These are phyloP conservation scores for Ustulina deusta DNA, from an alignment of 2,329 filamentous ascomycete genomes.

Conservation along the genomic window DNA sequence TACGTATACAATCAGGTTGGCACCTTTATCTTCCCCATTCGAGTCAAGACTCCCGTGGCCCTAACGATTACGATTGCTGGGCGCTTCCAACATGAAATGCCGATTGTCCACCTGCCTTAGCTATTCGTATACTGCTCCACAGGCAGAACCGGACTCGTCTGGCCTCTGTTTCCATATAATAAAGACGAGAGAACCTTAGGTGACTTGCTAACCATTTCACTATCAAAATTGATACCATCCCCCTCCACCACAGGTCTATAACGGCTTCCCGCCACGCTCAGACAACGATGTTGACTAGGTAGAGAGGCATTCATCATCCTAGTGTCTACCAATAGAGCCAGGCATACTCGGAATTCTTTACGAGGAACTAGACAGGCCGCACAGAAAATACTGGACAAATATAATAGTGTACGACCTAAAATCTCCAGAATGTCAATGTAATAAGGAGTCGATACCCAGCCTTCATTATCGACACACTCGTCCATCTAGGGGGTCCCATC, in stretches of 20 bases:
- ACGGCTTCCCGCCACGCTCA: not conserved
- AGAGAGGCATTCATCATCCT: conserved; percentile 5
- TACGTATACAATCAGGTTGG: not conserved
- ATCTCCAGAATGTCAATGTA: not conserved
- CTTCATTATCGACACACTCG: not conserved
- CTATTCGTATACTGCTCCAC: conserved; percentile 1
- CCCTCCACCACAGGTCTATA: not conserved
- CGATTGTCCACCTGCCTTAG: not conserved
- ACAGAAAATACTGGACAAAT: not conserved
- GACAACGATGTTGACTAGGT: not conserved
- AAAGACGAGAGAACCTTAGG: not conserved
- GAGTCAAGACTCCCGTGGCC: conserved; percentile 6
- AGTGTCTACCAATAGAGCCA: not conserved
- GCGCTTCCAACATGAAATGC: not conserved
- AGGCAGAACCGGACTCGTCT: not conserved
- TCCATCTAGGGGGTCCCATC: conserved; percentile 42
- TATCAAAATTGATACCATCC: not conserved
- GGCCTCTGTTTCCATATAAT: not conserved
- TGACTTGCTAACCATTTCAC: not conserved
- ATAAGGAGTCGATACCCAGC: not conserved
- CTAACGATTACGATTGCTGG: conserved; percentile 1
- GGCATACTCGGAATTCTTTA: not conserved
- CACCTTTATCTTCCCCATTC: not conserved
- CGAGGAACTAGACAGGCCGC: not conserved
- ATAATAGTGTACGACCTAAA: not conserved